A percentile compares a stretch with the other conserved stretches of the same genome.
phyloP scores from a whole-genome alignment of 1,284 basidiomycete genomes.

The Kalmanozyma brasiliensis region DNA sequence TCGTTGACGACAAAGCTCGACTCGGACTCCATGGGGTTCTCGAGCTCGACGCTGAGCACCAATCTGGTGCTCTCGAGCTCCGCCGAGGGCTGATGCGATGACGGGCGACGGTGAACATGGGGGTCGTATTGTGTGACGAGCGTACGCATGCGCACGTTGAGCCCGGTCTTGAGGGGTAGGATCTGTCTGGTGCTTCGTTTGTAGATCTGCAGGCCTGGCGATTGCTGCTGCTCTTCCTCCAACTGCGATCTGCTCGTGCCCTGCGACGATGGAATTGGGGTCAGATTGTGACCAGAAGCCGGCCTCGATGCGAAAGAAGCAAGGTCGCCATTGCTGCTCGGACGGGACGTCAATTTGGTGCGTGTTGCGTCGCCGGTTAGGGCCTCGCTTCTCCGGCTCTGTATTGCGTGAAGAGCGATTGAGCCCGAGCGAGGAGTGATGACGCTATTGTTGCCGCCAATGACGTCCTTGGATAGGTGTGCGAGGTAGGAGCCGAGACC shows the following conservation, averaged over 20 bases:
- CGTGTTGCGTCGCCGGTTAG: constrained; percentile 9
- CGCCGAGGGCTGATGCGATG: not conserved
- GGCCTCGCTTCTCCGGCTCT: constrained; percentile 18
- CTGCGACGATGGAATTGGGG: constrained; percentile 1
- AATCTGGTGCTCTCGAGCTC: constrained; percentile 25
- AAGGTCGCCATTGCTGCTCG: constrained; percentile 40
- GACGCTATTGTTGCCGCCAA: constrained; percentile 42
- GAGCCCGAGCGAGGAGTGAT: constrained; percentile 47
- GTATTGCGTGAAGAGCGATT: constrained; percentile 17
- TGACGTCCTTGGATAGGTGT: constrained; percentile 28
- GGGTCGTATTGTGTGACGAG: constrained; percentile 31
- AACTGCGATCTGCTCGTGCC: not conserved
- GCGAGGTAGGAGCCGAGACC: constrained; percentile 43
- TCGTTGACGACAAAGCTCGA: constrained; percentile 26
- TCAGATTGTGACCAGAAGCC: not conserved
- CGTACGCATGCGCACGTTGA: constrained; percentile 54
- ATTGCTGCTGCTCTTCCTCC: not conserved
- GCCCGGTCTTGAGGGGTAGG: constrained; percentile 34
- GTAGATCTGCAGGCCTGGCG: constrained; percentile 26
- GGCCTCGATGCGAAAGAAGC: constrained; percentile 11
- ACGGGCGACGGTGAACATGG: constrained; percentile 5
- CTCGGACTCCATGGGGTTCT: constrained; percentile 35
- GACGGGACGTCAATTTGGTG: constrained; percentile 3
- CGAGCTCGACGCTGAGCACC: constrained; percentile 53
- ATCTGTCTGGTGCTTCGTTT: constrained; percentile 41